Evolutionary conservation across 2,329 filamentous ascomycete genomes (phyloP), one percentile per base, ranked within the genome.

Genomic region (Apiospora koreana): DNA sequence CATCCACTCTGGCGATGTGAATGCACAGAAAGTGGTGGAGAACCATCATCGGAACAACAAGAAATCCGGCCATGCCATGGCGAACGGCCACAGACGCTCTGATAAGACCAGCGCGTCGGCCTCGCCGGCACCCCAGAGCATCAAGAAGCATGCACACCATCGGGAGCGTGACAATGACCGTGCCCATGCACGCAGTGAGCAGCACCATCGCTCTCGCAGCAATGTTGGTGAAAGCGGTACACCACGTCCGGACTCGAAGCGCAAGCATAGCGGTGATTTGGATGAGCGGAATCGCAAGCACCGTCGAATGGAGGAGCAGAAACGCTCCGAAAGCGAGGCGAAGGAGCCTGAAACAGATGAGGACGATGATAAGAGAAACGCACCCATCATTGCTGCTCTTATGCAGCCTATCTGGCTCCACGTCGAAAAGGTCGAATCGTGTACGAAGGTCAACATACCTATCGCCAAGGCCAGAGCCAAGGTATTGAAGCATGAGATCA

Each of bases 1-100:
- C 16, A 91, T 97, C 77, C 94, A 97, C 81, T 92, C 91, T 2
- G 90, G 90, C 72, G 93, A 97, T 77, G 87, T 88, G 41, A 89
- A 89, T 25, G 93, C 92, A 3, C 94, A 93, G 79, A 91, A 91
- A 77, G 90, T 92, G 0, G 91, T 97, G 38, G 95, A 97, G 76
- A 97, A 97, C 74, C 95, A 98, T 76, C 95, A 97, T 80, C 93
- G 95, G 69, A 97, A 95, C 83, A 97, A 95, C 83, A 97, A 97
- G 84, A 95, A 97, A 77, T 82, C 84, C 2, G 80, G 82, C 6
- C 80, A 84, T 21, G 80, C 81, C 18, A 79, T 89, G 66, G 79
- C 83, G 73, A 89, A 90, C 31, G 88, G 91, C 12, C 85, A 90
- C 74, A 89, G 91, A 45, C 88, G 88, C 64, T 84, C 84, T 50